Base-by-base conservation (phyloP, 805 yeast genomes). In the Candida suzukii region DNA sequence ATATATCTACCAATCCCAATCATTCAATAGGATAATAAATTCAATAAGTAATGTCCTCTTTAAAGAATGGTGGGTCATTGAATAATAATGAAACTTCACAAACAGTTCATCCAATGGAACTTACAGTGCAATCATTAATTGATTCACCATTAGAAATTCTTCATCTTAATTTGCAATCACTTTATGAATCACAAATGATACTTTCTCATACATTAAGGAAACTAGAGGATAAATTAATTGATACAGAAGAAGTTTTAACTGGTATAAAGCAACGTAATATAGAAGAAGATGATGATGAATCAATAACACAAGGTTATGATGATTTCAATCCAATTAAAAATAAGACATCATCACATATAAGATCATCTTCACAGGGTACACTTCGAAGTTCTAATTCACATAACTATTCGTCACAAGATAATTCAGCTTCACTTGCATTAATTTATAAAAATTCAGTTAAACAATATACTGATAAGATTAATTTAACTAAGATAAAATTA, bases 101-200 rank as follows among this genome's bases (percentile, higher is more conserved):
- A n/a, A n/a, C n/a, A n/a, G 62, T 77, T 14, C 83, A 78, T 51
- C 81, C 83, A 0, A 68, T 78, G 35, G 85, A 78, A 45, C 61
- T 77, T 24, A 68, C 77, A 2, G 81, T 78, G 0, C 84, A 78
- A 46, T 60, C 76, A 10, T 54, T 78, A 2, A 52, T 78, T 8
- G 78, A 78, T 26, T 72, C 74, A 1, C 71, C 83, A 2, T 56
- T 78, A 9, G 83, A 78, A 33, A 61, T 58, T 4, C 57, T 78
- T 20, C 68, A 73, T 40, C 70, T 70, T 40, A 72, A 71, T 41
- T 63, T 78, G 26, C 73, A 73, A 45, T 70, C 68, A 45, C 55
- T 78, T 24, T 73, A 74, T 50, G 80, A 77, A 45, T 74, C 82
- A 0, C 84, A 78, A 46, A 56, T 73, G 33, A 73, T 78, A 1